Evolutionary conservation across 73 alveolate species (phyloP), one percentile per base, ranked within the genome.

Genomic region (Paramecium octaurelia): DNA sequence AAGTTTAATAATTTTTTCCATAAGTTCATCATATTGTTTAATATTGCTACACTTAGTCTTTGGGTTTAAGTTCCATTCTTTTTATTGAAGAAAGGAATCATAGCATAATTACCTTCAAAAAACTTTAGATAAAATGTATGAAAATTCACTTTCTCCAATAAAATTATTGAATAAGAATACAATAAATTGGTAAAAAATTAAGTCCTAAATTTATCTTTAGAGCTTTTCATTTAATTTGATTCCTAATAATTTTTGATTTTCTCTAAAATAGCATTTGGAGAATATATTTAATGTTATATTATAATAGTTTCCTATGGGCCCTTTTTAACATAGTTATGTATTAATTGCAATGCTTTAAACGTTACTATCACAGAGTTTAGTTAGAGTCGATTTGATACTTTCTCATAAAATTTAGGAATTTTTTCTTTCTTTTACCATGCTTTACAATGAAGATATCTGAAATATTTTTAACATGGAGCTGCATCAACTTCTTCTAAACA

Each of bases 401-500:
- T 75, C n/a, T 40, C 80, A 31, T 88, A 88, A 24, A 88, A 88
- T 36, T 88, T 88, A 34, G 57, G 60, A 23, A 88, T 88, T 69
- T 88, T 88, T n/a, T 88, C 50, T 46, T 75, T 88, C 23, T 88
- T 88, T 35, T 88, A 40, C 93, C 93, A 88, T 35, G 93, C 93
- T 88, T 88, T 88, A 40, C 68, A 29, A 40, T 50, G 48, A 3
- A 88, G 21, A 23, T 24, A 46, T 8, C 93, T 20, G 34, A 88
- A 68, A 64, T 88, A 69, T 69, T 88, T 38, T 42, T 88, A 48
- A 42, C 46, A 38, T 9, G 93, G 93, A 42, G 87, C 93, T 23
- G 75, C 70, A 24, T 88, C 93, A 29, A 68, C 68, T 21, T 60
- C 88, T 42, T 88, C 90, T 20, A 88, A 70, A 20, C 90, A 75